Percentiles rank a stretch among this genome's conserved stretches.
Conservation (phyloP, 805 yeast genomes). For the Zygosaccharomyces lentus region DNA sequence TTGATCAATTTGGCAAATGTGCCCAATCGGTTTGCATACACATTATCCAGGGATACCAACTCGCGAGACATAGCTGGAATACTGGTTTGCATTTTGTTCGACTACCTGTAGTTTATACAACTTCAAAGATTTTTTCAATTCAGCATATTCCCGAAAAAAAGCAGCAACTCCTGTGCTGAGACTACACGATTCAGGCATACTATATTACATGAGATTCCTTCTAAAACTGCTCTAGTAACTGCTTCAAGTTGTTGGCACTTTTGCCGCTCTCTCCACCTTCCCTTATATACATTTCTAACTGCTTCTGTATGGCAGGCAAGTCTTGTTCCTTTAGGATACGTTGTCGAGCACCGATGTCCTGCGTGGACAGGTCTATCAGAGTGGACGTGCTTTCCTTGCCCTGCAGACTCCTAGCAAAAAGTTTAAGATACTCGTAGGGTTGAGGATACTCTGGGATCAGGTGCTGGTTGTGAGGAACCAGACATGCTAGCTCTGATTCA, state of each 20-base stretch:
- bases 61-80: conserved; percentile 19
- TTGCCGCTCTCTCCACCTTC: conserved; percentile 76
- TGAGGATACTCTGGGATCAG: conserved; percentile 53
- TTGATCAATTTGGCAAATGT: conserved; percentile 21
- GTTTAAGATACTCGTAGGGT: conserved; percentile 59
- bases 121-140: background rate
- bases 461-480: conserved; percentile 37
- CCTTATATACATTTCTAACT: conserved; percentile 47
- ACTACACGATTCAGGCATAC: too few species aligned
- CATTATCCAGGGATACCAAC: conserved; percentile 23
- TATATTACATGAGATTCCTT: background rate
- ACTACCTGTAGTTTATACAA: background rate
- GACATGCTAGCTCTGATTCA: conserved; percentile 2
- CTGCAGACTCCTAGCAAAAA: conserved; percentile 45
- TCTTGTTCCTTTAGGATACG: conserved; percentile 50
- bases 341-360: conserved; percentile 25
- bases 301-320: conserved; percentile 43
- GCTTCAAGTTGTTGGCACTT: conserved; percentile 36
- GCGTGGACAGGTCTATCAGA: conserved; percentile 16
- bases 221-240: conserved; percentile 11
- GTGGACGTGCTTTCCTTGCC: conserved; percentile 21
- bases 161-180: too few species aligned
- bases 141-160: background rate
- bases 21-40: conserved; percentile 29
- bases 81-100: background rate